Percentiles rank a stretch among this genome's conserved stretches.
Evolutionary conservation across 345 rosid genomes (phyloP).

Genomic region (Trapa bicornis): DNA sequence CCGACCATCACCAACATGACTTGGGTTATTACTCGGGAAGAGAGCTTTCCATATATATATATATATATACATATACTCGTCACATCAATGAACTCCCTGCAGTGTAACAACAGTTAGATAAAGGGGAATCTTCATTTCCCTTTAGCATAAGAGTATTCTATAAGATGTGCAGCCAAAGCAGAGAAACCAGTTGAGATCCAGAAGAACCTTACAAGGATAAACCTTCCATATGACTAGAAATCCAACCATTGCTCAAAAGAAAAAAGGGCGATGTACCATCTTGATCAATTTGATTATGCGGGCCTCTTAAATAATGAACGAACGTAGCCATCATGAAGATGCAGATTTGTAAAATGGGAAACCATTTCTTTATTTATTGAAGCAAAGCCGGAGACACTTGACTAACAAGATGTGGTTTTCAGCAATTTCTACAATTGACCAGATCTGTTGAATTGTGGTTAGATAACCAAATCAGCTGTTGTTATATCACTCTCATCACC

Average conservation of each 20-base stretch:
- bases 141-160: neutral
- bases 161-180: neutral
- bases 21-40: too few species aligned
- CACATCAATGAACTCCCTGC: too few species aligned
- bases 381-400: neutral
- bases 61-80: too few species aligned
- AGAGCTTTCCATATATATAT: too few species aligned
- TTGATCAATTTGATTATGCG: too few species aligned
- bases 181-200: too few species aligned
- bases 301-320: neutral
- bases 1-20: too few species aligned
- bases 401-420: neutral
- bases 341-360: neutral
- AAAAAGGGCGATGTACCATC: too few species aligned
- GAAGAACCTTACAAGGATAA: too few species aligned
- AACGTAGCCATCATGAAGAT: neutral
- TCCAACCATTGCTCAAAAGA: too few species aligned
- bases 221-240: too few species aligned
- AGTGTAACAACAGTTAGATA: too few species aligned
- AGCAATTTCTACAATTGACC: neutral
- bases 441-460: neutral
- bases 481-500: neutral
- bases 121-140: neutral
- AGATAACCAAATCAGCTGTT: slow-evolving; percentile 3
- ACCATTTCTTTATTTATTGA: neutral